phyloP scores from a whole-genome alignment of 73 alveolate genomes.

The Paramecium biaurelia region DNA sequence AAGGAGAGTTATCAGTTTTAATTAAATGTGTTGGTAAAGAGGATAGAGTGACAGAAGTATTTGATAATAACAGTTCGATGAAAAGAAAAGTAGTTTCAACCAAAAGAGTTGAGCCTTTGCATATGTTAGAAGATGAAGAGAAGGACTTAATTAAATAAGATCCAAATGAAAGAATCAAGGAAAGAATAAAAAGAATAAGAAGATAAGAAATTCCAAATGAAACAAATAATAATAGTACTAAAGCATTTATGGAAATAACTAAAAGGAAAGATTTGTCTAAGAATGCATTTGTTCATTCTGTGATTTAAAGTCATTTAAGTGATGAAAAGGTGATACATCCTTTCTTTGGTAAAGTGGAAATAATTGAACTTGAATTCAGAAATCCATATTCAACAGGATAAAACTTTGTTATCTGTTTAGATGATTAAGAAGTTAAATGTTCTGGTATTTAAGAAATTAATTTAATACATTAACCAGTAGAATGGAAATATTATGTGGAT shows the following conservation, averaged over 20 bases:
- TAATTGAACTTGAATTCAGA: neutral
- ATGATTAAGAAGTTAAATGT: neutral
- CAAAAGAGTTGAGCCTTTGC: neutral
- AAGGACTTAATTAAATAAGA: neutral
- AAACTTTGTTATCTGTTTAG: neutral
- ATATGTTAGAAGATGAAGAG: neutral
- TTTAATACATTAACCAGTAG: neutral
- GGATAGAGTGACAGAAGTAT: neutral
- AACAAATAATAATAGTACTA: neutral
- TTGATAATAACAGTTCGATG: neutral
- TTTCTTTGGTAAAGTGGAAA: constrained; percentile 1
- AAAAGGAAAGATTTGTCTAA: neutral
- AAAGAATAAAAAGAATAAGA: neutral
- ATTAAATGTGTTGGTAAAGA: neutral
- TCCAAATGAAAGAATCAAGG: constrained; percentile 27
- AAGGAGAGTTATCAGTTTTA: constrained; percentile 27
- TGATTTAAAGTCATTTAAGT: constrained; percentile 1
- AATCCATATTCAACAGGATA: constrained; percentile 16
- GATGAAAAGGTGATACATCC: constrained; percentile 32
- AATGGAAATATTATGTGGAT: constrained; percentile 29
- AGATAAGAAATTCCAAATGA: neutral
- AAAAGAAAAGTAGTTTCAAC: constrained; percentile 6
- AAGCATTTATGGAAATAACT: neutral
- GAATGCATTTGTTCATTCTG: constrained; percentile 11
- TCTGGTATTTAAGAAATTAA: neutral